Conservation (phyloP, 1,284 basidiomycete species). For the Mycosarcoma maydis region DNA sequence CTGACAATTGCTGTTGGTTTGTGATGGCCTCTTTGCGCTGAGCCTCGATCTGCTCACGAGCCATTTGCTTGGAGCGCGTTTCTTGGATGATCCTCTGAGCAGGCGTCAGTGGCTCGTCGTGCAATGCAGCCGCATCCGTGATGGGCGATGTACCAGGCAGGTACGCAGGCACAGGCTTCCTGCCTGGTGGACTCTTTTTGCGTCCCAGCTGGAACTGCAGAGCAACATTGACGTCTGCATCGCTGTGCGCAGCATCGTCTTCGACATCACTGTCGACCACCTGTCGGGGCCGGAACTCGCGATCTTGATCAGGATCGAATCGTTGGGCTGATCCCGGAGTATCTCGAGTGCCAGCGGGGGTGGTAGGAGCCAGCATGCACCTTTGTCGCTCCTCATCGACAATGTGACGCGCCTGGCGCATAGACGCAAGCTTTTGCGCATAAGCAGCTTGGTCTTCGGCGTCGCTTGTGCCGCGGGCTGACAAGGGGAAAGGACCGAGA, state of each 20-base stretch:
- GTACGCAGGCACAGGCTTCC: slow-evolving; percentile 49
- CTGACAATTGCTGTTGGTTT: slow-evolving; percentile 9
- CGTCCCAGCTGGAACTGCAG: slow-evolving; percentile 21
- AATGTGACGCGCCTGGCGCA: slow-evolving; percentile 57
- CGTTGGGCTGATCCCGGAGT: neutral
- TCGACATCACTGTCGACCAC: slow-evolving; percentile 26
- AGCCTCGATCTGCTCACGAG: slow-evolving; percentile 40
- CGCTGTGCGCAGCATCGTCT: neutral
- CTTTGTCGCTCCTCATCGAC: slow-evolving; percentile 57
- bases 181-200: slow-evolving; percentile 48
- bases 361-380: slow-evolving; percentile 26
- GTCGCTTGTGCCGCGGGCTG: slow-evolving; percentile 8
- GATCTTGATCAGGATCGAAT: slow-evolving; percentile 30
- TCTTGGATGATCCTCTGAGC: slow-evolving; percentile 61
- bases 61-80: slow-evolving; percentile 50
- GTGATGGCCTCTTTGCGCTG: slow-evolving; percentile 16
- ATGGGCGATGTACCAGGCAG: slow-evolving; percentile 9
- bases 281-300: slow-evolving; percentile 24
- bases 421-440: slow-evolving; percentile 51
- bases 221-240: slow-evolving; percentile 15
- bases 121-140: slow-evolving; percentile 7
- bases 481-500: slow-evolving; percentile 2
- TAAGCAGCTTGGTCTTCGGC: slow-evolving; percentile 52
- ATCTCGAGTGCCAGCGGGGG: slow-evolving; percentile 3
- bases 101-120: slow-evolving; percentile 46